phyloP scores from a whole-genome alignment of 2,329 filamentous ascomycete genomes.

The Chrysoporthe deuterocubensis region DNA sequence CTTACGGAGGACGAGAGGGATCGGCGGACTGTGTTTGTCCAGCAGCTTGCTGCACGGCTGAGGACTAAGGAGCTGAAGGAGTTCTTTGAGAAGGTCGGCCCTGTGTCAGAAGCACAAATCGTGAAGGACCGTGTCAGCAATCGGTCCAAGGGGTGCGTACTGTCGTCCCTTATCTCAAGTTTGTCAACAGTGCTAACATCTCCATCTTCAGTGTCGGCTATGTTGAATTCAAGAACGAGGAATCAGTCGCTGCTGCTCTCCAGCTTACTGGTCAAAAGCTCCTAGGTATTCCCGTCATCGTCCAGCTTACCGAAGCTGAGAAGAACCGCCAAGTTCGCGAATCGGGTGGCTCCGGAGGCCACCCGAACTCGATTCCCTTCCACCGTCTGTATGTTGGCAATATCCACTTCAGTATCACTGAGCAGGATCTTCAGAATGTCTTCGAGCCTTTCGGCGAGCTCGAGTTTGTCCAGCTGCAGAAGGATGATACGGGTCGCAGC shows the following conservation, averaged over 20 bases:
- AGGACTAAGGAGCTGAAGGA: slow-evolving; percentile 89
- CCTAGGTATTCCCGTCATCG: slow-evolving; percentile 97
- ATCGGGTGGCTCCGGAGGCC: slow-evolving; percentile 68
- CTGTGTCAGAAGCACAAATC: slow-evolving; percentile 96
- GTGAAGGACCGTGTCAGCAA: slow-evolving; percentile 97
- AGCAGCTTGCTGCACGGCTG: slow-evolving; percentile 93
- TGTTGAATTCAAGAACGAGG: slow-evolving; percentile 97
- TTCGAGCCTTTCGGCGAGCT: slow-evolving; percentile 98
- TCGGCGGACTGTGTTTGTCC: slow-evolving; percentile 95
- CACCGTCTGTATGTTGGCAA: slow-evolving; percentile 98
- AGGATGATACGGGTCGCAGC: slow-evolving; percentile 88
- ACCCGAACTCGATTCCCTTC: slow-evolving; percentile 87
- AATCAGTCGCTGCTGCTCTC: slow-evolving; percentile 89
- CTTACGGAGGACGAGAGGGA: slow-evolving; percentile 95
- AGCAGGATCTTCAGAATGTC: slow-evolving; percentile 91
- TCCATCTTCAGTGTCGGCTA: slow-evolving; percentile 79
- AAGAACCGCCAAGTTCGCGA: slow-evolving; percentile 97
- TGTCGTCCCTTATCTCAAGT: not conserved
- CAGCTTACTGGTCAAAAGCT: slow-evolving; percentile 99
- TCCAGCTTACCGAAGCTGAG: slow-evolving; percentile 97
- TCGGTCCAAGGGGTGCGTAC: slow-evolving; percentile 91
- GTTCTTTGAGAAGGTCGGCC: slow-evolving; percentile 94
- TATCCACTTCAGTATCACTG: slow-evolving; percentile 99
- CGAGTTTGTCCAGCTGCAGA: slow-evolving; percentile 96
- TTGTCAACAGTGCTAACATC: slow-evolving; percentile 10